These are phyloP conservation scores for Diaporthe amygdali DNA, from an alignment of 2,329 filamentous ascomycete genomes.

Conservation along the genomic window DNA sequence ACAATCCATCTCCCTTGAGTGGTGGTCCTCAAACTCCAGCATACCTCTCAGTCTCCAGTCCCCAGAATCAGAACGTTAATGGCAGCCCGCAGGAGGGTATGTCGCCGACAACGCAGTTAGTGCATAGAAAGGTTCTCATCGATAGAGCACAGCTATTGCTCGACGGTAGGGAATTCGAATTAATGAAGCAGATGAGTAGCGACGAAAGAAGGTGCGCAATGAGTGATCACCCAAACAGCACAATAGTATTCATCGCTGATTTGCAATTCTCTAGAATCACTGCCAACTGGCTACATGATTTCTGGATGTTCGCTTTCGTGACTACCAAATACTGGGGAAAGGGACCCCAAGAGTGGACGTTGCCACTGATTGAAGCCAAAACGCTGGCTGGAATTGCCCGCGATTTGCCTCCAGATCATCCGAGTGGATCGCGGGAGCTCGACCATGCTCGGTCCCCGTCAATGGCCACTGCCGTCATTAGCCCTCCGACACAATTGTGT, in stretches of 20 bases:
- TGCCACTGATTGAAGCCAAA: neutral
- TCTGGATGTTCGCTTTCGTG: slow-evolving; percentile 32
- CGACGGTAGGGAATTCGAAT: neutral
- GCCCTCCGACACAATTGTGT: slow-evolving; percentile 6
- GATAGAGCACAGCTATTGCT: neutral
- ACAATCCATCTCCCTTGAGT: neutral
- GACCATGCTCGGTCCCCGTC: neutral
- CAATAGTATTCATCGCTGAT: neutral
- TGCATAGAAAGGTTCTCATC: neutral
- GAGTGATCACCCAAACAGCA: too few species aligned
- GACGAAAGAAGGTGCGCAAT: neutral
- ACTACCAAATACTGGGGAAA: slow-evolving; percentile 33
- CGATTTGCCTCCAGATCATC: too few species aligned
- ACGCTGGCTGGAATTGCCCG: too few species aligned
- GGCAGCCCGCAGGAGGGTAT: neutral
- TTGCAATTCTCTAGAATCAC: neutral
- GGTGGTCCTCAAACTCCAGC: neutral
- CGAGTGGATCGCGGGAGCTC: too few species aligned
- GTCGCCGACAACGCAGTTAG: neutral
- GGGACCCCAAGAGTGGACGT: slow-evolving; percentile 28
- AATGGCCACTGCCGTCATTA: neutral
- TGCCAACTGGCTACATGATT: slow-evolving; percentile 31
- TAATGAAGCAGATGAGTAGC: slow-evolving; percentile 1
- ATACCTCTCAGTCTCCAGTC: neutral
- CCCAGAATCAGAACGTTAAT: too few species aligned